Percentiles rank a stretch among this genome's conserved stretches.
These are phyloP conservation scores for Magnusiomyces paraingens DNA, from an alignment of 1,139 yeast genomes.

Conservation along the genomic window DNA sequence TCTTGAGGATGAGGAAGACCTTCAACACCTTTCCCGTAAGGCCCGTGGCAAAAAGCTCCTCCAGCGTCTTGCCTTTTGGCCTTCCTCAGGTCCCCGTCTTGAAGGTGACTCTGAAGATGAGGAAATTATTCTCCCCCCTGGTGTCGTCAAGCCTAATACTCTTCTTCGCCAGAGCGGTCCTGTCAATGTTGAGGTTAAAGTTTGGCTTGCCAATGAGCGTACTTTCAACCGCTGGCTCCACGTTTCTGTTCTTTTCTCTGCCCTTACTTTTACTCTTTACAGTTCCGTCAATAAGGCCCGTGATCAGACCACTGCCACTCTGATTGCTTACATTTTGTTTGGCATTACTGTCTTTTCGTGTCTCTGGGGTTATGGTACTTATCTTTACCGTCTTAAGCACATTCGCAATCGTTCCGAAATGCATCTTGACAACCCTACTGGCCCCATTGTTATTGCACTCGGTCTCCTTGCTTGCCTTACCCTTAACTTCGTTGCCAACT, in stretches of 20 bases:
- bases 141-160: constrained; percentile 73
- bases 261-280: constrained; percentile 79
- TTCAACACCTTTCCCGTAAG: constrained; percentile 8
- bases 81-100: constrained; percentile 26
- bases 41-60: constrained; percentile 4
- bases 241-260: constrained; percentile 81
- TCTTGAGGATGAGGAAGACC: constrained; percentile 21
- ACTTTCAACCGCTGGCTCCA: constrained; percentile 95
- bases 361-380: constrained; percentile 82
- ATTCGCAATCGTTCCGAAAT: constrained; percentile 77
- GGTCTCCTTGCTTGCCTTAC: constrained; percentile 63
- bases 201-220: constrained; percentile 97
- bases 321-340: constrained; percentile 74
- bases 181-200: constrained; percentile 90
- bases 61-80: constrained; percentile 25
- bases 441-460: constrained; percentile 73
- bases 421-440: constrained; percentile 83
- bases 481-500: constrained; percentile 48
- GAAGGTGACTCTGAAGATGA: constrained; percentile 85
- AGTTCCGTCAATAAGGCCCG: constrained; percentile 63
- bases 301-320: constrained; percentile 34
- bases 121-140: constrained; percentile 80
- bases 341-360: constrained; percentile 75
- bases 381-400: constrained; percentile 60
- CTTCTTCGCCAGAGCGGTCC: constrained; percentile 88